phyloP scores from a whole-genome alignment of 176 grass and related monocot species.

The Triticum monococcum region DNA sequence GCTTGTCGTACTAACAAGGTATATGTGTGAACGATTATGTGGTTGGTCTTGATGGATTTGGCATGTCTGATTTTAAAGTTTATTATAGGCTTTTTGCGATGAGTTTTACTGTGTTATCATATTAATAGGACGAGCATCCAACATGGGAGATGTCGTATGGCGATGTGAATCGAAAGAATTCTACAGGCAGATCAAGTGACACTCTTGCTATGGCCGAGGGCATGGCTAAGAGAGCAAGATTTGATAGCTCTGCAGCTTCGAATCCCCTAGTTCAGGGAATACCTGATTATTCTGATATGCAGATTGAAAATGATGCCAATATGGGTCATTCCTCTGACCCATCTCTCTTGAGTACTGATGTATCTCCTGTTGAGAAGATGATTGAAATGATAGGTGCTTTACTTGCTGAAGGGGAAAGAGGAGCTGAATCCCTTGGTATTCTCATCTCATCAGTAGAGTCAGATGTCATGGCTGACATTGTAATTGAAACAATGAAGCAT shows the following conservation, averaged over 20 bases:
- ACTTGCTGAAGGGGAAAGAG: slow-evolving; percentile 98
- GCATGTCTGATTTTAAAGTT: not conserved
- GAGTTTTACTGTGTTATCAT: slow-evolving; percentile 19
- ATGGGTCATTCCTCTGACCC: slow-evolving; percentile 46
- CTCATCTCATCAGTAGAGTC: slow-evolving; percentile 87
- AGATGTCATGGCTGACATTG: slow-evolving; percentile 98
- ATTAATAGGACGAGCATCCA: slow-evolving; percentile 52
- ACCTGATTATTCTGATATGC: slow-evolving; percentile 37
- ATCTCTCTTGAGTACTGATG: slow-evolving; percentile 49
- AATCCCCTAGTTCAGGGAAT: slow-evolving; percentile 30
- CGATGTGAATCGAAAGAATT: slow-evolving; percentile 49
- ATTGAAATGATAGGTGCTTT: slow-evolving; percentile 98
- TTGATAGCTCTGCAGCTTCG: slow-evolving; percentile 35
- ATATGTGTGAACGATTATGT: slow-evolving; percentile 23
- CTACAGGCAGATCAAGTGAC: slow-evolving; percentile 47
- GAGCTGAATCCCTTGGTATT: slow-evolving; percentile 87
- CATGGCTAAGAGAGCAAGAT: slow-evolving; percentile 64
- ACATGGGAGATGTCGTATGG: slow-evolving; percentile 49
- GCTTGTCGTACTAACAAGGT: slow-evolving; percentile 68
- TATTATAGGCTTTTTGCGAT: slow-evolving; percentile 14
- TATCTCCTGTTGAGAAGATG: slow-evolving; percentile 94
- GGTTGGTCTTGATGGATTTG: not conserved
- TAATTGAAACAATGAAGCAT: slow-evolving; percentile 99
- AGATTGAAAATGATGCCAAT: slow-evolving; percentile 40
- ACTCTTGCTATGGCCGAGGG: slow-evolving; percentile 47